Evolutionary conservation across 2,329 filamentous ascomycete genomes (phyloP), one percentile per base, ranked within the genome.

Genomic region (Botrytis cinerea): DNA sequence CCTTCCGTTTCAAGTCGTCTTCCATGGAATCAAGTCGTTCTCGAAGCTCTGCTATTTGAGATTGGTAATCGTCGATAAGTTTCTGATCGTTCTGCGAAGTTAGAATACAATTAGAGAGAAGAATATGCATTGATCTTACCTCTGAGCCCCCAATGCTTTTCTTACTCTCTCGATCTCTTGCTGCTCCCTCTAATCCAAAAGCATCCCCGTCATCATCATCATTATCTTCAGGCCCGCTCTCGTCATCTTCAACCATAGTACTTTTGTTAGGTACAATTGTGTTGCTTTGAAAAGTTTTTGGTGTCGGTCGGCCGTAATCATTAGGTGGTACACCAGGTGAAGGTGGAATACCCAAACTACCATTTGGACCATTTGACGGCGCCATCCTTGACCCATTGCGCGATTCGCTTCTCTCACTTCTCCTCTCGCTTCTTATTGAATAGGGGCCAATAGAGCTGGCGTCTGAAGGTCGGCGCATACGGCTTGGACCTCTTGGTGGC

Each of bases 191-290:
- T 57, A 91, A 80, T 25, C 87, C 88, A 81, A 93, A 93, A 3
- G 88, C 87, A 79, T 91, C 89, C 72, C 86, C 88, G 72, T 91
- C 93, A 78, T 97, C 94, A 76, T 97, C 95, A 80, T 98, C 95
- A 82, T 98, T 96, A 67, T 88, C 89, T 25, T 88, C 87, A 32
- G 83, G 84, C 32, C 86, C 87, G 73, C 84, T 85, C 73, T 97
- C 94, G 77, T 97, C 95, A 81, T 98, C 96, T 82, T 99, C 96
- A 1, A 98, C 90, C 91, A 98, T 95, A 0, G 93, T 98, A 79
- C 95, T 97, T 84, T 98, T 99, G 81, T 98, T 98, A 0, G 96
- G 96, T 46, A 98, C 92, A 79, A 98, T 97, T 0, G 94, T 98
- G 81, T 97, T 98, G 81, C 92, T 95, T 81, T 97, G 95, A 77